These are phyloP conservation scores for Termitomyces sp. DNA, from an alignment of 768 basidiomycete genomes.

Conservation along the genomic window DNA sequence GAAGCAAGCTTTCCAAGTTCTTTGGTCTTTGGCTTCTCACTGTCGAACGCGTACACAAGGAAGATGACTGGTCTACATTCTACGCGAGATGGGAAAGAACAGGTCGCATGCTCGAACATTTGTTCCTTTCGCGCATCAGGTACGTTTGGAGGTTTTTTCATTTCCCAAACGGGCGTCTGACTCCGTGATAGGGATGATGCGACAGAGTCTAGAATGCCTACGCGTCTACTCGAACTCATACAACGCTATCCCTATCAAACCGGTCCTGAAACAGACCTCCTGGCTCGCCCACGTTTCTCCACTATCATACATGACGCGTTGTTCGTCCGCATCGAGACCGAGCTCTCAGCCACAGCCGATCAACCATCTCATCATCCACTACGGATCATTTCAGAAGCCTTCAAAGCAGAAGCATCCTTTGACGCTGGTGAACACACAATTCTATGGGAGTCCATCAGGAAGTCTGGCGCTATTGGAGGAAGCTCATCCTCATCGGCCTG, in stretches of 20 bases:
- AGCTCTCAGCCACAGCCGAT: conserved; percentile 33
- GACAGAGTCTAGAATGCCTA: conserved; percentile 51
- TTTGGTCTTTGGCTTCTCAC: conserved; percentile 71
- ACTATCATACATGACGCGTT: conserved; percentile 62
- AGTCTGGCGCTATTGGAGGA: conserved; percentile 29
- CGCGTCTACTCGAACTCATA: conserved; percentile 66
- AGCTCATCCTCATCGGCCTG: conserved; percentile 30
- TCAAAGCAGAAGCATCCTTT: conserved; percentile 34
- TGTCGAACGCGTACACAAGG: conserved; percentile 37
- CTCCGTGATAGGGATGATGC: conserved; percentile 50
- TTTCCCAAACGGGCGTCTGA: not conserved
- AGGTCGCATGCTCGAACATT: conserved; percentile 69
- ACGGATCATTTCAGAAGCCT: conserved; percentile 57
- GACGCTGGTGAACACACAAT: conserved; percentile 28
- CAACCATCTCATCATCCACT: conserved; percentile 47
- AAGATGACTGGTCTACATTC: conserved; percentile 59
- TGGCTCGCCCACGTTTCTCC: conserved; percentile 63
- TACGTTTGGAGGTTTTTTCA: conserved; percentile 19
- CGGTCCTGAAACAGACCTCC: conserved; percentile 34
- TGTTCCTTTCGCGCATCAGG: conserved; percentile 73
- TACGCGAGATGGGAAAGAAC: conserved; percentile 73
- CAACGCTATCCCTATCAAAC: conserved; percentile 59
- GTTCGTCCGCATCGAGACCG: conserved; percentile 59
- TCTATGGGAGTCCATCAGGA: conserved; percentile 54
- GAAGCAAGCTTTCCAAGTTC: conserved; percentile 71